Percentiles rank a stretch among this genome's conserved stretches.
These are phyloP conservation scores for Arthrocladium fulminans DNA, from an alignment of 2,329 filamentous ascomycete species.

Conservation along the genomic window DNA sequence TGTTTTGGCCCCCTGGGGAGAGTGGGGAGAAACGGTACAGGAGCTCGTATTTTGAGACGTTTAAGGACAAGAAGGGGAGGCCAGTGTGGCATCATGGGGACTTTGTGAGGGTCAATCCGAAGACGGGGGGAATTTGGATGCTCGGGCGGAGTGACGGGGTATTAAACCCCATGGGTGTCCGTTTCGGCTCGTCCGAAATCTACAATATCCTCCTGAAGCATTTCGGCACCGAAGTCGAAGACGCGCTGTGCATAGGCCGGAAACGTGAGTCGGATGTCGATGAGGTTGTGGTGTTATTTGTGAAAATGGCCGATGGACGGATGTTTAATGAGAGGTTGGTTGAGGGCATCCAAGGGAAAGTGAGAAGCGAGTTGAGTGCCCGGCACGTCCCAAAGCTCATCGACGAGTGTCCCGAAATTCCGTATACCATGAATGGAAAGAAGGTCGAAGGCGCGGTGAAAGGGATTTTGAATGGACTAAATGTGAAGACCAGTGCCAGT, in stretches of 20 bases:
- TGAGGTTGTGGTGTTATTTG: constrained; percentile 80
- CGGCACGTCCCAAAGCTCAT: constrained; percentile 81
- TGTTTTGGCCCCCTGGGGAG: constrained; percentile 64
- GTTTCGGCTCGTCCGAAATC: constrained; percentile 90
- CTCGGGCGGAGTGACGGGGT: constrained; percentile 87
- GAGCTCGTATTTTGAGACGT: constrained; percentile 80
- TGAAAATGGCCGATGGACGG: constrained; percentile 60
- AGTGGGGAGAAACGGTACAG: constrained; percentile 67
- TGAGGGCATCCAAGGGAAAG: constrained; percentile 54
- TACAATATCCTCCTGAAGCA: constrained; percentile 87
- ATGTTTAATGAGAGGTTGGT: constrained; percentile 53
- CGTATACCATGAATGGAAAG: constrained; percentile 88
- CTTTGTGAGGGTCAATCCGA: constrained; percentile 64
- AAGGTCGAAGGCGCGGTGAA: constrained; percentile 97
- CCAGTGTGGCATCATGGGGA: constrained; percentile 86
- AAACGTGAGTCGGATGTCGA: constrained; percentile 63
- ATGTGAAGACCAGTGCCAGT: constrained; percentile 80
- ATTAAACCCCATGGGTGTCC: constrained; percentile 80
- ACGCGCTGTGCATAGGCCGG: constrained; percentile 79
- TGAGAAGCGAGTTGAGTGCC: constrained; percentile 72
- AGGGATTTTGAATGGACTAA: constrained; percentile 81
- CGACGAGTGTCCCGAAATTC: constrained; percentile 76
- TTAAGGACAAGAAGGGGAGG: constrained; percentile 38
- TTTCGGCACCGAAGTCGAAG: constrained; percentile 68
- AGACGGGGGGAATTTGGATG: constrained; percentile 76